A percentile compares a stretch with the other conserved stretches of the same genome.
These are phyloP conservation scores for Solanum neorickii DNA, from an alignment of 257 asterid species.

Conservation along the genomic window DNA sequence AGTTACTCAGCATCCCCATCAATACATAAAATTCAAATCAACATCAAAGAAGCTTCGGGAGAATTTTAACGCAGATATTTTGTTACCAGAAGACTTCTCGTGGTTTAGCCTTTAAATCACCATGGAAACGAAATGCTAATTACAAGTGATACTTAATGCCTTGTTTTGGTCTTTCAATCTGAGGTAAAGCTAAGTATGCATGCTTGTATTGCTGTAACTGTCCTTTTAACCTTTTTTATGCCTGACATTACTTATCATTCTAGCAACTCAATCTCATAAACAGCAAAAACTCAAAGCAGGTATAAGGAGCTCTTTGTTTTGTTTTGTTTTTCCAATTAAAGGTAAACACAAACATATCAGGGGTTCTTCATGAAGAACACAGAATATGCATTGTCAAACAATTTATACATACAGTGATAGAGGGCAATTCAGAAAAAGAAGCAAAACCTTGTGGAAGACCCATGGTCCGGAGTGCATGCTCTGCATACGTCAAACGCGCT, in stretches of 20 bases:
- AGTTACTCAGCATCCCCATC: neutral
- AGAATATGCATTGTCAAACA: neutral
- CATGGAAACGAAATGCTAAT: neutral
- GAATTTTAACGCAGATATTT: neutral
- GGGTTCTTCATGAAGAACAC: neutral
- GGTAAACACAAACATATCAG: neutral
- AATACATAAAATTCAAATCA: neutral
- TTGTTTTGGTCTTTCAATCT: neutral
- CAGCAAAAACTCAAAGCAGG: neutral
- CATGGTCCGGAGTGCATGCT: conserved; percentile 73
- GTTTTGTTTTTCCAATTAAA: neutral
- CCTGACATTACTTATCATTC: neutral
- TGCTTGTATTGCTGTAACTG: neutral
- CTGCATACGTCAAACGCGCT: conserved; percentile 54
- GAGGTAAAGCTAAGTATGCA: neutral
- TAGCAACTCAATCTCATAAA: neutral
- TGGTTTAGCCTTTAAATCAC: neutral
- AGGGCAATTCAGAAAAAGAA: neutral
- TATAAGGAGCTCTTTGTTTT: neutral
- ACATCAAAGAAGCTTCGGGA: neutral
- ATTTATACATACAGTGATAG: neutral
- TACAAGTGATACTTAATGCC: neutral
- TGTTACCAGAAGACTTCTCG: neutral
- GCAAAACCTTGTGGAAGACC: conserved; percentile 80
- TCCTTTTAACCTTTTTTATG: neutral